phyloP scores from a whole-genome alignment of 371 early-diverging fungal genomes.

The Haplosporangium sp. region DNA sequence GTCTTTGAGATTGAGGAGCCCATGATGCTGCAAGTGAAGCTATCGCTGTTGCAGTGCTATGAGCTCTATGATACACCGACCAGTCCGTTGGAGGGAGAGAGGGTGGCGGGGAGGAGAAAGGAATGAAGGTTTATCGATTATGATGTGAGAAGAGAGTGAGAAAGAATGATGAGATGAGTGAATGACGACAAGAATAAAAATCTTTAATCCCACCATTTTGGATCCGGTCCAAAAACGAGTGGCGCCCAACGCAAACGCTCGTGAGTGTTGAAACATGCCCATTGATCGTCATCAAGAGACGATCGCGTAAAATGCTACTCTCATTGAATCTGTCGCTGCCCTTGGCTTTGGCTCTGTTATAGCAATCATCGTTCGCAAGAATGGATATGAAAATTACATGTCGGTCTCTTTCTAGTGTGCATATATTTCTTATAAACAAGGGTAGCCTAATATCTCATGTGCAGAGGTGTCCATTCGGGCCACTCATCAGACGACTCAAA shows the following conservation, averaged over 20 bases:
- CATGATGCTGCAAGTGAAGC: conserved; percentile 15
- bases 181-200: neutral
- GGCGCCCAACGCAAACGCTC: too few relatives aligned
- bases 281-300: too few relatives aligned
- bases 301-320: too few relatives aligned
- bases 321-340: too few relatives aligned
- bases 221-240: too few relatives aligned
- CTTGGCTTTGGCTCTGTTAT: too few relatives aligned
- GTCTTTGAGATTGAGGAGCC: conserved; percentile 47
- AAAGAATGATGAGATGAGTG: neutral
- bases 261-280: too few relatives aligned
- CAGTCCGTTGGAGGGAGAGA: neutral
- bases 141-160: neutral
- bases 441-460: conserved; percentile 8
- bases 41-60: neutral
- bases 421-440: too few relatives aligned
- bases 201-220: neutral
- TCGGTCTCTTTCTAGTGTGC: too few relatives aligned
- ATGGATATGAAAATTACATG: too few relatives aligned
- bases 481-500: conserved; percentile 1
- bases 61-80: too few relatives aligned
- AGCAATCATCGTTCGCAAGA: too few relatives aligned
- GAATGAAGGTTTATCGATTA: neutral
- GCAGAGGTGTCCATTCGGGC: conserved; percentile 10
- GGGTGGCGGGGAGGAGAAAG: neutral